Evolutionary conservation across 225 moss, liverwort and hornwort genomes (phyloP).

Genomic region (Ulota crispa): DNA sequence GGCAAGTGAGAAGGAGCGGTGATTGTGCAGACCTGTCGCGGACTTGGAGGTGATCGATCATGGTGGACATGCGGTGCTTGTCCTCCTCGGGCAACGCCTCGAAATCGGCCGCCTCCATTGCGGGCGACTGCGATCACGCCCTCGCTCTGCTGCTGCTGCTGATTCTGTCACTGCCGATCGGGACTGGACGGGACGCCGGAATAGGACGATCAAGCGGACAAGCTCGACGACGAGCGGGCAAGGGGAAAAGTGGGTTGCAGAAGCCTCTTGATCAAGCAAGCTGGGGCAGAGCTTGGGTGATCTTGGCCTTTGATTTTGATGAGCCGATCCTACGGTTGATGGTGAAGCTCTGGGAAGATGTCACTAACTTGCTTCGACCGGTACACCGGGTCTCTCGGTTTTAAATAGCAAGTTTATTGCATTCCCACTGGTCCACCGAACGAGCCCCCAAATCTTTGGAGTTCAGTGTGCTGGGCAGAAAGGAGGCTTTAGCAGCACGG

Average conservation of each 20-base stretch:
- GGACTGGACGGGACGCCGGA: background rate
- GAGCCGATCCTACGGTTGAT: background rate
- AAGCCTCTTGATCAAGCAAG: background rate
- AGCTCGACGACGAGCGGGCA: background rate
- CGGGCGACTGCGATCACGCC: background rate
- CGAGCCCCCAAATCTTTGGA: too few species aligned
- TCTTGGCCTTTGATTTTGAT: background rate
- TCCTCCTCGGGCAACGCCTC: conserved; percentile 90
- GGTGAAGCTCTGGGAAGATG: background rate
- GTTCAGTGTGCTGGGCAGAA: too few species aligned
- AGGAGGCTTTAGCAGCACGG: too few species aligned
- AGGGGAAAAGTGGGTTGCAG: background rate
- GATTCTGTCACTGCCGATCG: background rate
- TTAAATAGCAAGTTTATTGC: too few species aligned
- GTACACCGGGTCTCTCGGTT: too few species aligned
- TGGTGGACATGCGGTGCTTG: conserved; percentile 91
- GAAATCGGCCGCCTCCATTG: conserved; percentile 85
- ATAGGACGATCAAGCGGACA: background rate
- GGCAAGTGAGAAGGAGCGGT: background rate
- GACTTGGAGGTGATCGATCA: conserved; percentile 98
- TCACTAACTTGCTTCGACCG: too few species aligned
- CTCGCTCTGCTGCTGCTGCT: background rate
- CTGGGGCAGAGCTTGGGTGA: background rate
- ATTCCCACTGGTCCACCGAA: too few species aligned
- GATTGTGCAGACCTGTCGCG: conserved; percentile 67